phyloP scores from a whole-genome alignment of 192 early-diverging fungal genomes.

The Coemansia sp. region DNA sequence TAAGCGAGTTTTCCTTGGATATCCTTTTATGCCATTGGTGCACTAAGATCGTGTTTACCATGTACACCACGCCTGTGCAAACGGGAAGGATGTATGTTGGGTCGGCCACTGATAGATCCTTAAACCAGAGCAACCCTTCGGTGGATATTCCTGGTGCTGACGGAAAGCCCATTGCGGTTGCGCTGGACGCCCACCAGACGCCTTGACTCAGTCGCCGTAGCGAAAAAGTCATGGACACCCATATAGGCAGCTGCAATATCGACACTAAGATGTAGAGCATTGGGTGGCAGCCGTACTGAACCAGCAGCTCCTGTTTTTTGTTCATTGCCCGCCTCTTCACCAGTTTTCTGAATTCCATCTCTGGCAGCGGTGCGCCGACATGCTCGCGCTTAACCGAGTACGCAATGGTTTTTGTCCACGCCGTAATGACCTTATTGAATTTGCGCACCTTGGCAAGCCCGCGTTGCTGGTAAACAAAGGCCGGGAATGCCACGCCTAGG shows the following conservation, averaged over 20 bases:
- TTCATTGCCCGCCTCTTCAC: conserved; percentile 3
- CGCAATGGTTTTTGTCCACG: conserved; percentile 18
- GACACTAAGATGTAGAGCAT: conserved; percentile 22
- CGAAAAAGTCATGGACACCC: conserved; percentile 33
- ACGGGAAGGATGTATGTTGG: conserved; percentile 20
- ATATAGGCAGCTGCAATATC: conserved; percentile 43
- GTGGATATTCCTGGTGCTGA: conserved; percentile 25
- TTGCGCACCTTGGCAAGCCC: conserved; percentile 6
- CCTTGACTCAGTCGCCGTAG: conserved; percentile 27
- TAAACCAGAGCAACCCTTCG: conserved; percentile 47
- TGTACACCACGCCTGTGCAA: neutral
- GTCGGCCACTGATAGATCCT: conserved; percentile 21
- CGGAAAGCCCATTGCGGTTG: neutral
- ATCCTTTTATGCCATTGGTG: neutral
- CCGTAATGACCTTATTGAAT: neutral
- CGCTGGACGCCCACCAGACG: neutral
- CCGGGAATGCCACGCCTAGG: conserved; percentile 15
- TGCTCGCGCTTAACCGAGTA: conserved; percentile 11
- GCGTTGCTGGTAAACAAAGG: conserved; percentile 35
- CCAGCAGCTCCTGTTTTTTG: conserved; percentile 34
- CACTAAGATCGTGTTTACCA: neutral
- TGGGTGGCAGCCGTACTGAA: conserved; percentile 44
- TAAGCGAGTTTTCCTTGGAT: neutral
- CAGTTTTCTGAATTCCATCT: conserved; percentile 7
- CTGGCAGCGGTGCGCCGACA: conserved; percentile 1